These are phyloP conservation scores for Brassica balearica DNA, from an alignment of 441 rosid species.

Conservation along the genomic window DNA sequence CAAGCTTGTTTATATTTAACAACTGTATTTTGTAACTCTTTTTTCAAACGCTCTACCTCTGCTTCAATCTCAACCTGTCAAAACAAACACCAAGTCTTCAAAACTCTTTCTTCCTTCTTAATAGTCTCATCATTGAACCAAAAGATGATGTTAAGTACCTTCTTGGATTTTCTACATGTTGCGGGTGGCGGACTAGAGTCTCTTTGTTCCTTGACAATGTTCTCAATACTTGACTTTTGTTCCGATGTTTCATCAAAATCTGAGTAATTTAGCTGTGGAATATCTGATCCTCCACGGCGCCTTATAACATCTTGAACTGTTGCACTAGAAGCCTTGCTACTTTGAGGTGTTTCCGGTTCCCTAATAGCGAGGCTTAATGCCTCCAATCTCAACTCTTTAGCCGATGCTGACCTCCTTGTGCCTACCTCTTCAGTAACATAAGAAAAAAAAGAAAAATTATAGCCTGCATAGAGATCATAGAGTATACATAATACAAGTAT, in stretches of 20 bases:
- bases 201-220: background rate
- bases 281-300: conserved; percentile 44
- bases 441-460: background rate
- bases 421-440: conserved; percentile 29
- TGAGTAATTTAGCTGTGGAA: conserved; percentile 29
- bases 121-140: background rate
- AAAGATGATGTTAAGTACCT: conserved; percentile 27
- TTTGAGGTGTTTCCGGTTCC: conserved; percentile 28
- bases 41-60: conserved; percentile 71
- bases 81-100: conserved; percentile 24
- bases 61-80: conserved; percentile 59
- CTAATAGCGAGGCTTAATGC: conserved; percentile 11
- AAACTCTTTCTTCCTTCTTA: background rate
- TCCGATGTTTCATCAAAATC: conserved; percentile 31
- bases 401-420: conserved; percentile 42
- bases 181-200: conserved; percentile 9
- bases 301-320: background rate
- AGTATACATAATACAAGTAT: background rate
- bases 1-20: conserved; percentile 71
- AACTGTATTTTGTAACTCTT: conserved; percentile 64
- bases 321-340: conserved; percentile 19
- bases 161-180: conserved; percentile 29
- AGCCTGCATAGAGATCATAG: background rate
- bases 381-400: conserved; percentile 32
- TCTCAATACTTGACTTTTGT: background rate